A percentile compares a stretch with the other conserved stretches of the same genome.
Evolutionary conservation across 331 rosid genomes (phyloP).

Genomic region (Dryas integrifolia): DNA sequence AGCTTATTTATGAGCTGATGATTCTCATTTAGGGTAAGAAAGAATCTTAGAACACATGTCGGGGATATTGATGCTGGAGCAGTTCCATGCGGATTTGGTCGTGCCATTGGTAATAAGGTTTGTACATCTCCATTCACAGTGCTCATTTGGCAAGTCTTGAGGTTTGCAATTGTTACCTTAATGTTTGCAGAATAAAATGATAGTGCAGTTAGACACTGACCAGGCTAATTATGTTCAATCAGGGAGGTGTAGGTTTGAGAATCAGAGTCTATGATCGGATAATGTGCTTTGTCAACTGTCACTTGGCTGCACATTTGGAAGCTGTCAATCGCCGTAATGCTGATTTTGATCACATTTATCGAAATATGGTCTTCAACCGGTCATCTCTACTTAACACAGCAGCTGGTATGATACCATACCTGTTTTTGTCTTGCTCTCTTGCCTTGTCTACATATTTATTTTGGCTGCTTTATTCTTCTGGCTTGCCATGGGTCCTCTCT

Average conservation of each 20-base stretch:
- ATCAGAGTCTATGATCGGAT: constrained; percentile 92
- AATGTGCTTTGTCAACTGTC: constrained; percentile 99
- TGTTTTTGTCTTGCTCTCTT: constrained; percentile 81
- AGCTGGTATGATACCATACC: constrained; percentile 90
- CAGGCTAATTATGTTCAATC: constrained; percentile 37
- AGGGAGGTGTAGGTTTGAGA: constrained; percentile 99
- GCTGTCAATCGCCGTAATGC: constrained; percentile 96
- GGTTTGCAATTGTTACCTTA: neutral
- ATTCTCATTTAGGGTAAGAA: constrained; percentile 73
- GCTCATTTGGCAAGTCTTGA: constrained; percentile 7
- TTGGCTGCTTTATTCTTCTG: constrained; percentile 96
- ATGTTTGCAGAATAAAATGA: neutral
- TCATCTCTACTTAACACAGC: constrained; percentile 78
- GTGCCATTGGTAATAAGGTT: constrained; percentile 98
- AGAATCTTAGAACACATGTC: constrained; percentile 83
- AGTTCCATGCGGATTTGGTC: constrained; percentile 97
- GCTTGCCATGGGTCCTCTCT: constrained; percentile 84
- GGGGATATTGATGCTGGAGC: constrained; percentile 97
- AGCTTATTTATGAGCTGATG: constrained; percentile 29
- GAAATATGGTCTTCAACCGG: constrained; percentile 87
- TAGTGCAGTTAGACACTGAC: constrained; percentile 21
- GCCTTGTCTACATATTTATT: constrained; percentile 89
- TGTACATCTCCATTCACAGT: constrained; percentile 33
- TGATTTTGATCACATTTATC: constrained; percentile 92
- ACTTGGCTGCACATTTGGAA: constrained; percentile 99